Base-by-base conservation (phyloP, 2,329 filamentous ascomycete genomes). In the Pseudogymnoascus sp. region DNA sequence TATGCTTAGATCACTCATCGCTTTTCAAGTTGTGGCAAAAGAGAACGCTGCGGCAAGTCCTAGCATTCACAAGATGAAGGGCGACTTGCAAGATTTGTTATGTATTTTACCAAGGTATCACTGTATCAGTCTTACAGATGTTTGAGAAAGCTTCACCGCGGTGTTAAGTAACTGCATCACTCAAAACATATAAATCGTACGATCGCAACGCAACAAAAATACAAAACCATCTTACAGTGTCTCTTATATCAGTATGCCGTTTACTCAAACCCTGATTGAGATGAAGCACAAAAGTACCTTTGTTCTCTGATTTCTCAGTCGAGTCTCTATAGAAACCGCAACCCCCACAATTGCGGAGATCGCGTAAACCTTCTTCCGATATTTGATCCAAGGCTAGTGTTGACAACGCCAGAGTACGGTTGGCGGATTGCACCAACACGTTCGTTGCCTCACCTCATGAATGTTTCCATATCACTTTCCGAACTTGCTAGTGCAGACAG, bases 361-460 rank as follows among this genome's bases (percentile, higher is more conserved):
- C 45, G 45, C 45, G 13, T 52, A 30, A 52, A 52, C 45, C 5
- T 52, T 52, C 30, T 18, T 52, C 45, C 45, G 23, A 10, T 18
- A 12, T 52, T 37, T 15, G 45, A 18, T 52, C 26, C 45, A 52
- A 41, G 38, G 18, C 23, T 26, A 30, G 39, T 52, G 45, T 52
- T 52, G 45, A 52, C 45, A 52, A 52, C 45, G 7, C 26, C 23
- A 30, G 23, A 52, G 18, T 52, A 52, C 45, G 45, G 45, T 52
- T 52, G 45, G 45, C 45, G 45, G 45, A 30, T 52, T 18, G 45
- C 26, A 52, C 26, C 45, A 52, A 30, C 45, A 52, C 45, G 45
- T 30, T 52, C 45, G 26, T 52, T 52, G 26, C 45, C 45, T 52
- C 45, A 30, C 45, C 12, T 30, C 45, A 52, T 6, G 26, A 28